These are phyloP conservation scores for Nicotiana knightiana DNA, from an alignment of 257 asterid genomes.

Conservation along the genomic window DNA sequence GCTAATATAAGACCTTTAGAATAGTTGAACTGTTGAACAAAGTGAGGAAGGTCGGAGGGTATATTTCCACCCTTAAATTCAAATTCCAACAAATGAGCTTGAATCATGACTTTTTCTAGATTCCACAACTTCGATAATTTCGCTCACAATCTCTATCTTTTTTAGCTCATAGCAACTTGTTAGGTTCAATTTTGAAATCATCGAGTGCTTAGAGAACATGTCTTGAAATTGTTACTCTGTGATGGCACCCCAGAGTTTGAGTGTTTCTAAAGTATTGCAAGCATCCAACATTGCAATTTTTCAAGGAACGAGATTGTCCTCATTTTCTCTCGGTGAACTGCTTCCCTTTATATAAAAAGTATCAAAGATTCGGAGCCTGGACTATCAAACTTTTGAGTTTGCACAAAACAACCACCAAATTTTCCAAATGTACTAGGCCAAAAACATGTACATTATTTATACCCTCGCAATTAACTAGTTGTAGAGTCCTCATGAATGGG, in stretches of 20 bases:
- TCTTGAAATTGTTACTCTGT: not conserved
- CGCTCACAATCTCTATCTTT: not conserved
- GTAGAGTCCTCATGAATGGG: not conserved
- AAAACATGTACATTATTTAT: not conserved
- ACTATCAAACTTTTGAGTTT: not conserved
- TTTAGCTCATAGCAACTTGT: not conserved
- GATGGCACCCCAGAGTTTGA: not conserved
- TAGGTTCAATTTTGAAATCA: not conserved
- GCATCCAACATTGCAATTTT: not conserved
- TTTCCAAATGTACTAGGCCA: not conserved
- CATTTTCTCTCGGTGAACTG: too few relatives aligned
- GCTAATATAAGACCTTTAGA: not conserved
- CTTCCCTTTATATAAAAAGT: too few relatives aligned
- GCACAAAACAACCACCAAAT: not conserved
- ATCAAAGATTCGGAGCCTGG: not conserved
- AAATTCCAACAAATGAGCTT: not conserved
- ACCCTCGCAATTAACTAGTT: not conserved
- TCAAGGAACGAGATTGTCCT: not conserved
- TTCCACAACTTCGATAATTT: not conserved
- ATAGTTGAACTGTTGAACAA: not conserved
- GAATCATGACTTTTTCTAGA: not conserved
- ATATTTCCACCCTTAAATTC: too few relatives aligned
- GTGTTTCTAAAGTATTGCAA: not conserved
- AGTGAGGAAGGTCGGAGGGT: not conserved
- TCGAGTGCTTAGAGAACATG: not conserved